phyloP scores from a whole-genome alignment of 208 protist genomes.

The Leishmania lainsoni region DNA sequence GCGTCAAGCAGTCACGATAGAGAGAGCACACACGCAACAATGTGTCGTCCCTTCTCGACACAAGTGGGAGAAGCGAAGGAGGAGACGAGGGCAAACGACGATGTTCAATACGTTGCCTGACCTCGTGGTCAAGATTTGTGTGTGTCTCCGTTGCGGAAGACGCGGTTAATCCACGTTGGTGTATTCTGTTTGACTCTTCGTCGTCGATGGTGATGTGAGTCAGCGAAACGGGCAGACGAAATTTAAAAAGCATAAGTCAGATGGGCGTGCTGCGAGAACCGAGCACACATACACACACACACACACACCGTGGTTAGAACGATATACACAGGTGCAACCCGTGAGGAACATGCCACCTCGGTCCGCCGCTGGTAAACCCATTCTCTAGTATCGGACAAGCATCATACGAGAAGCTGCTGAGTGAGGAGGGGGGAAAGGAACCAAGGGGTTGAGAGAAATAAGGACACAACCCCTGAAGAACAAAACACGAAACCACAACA shows the following conservation, averaged over 20 bases:
- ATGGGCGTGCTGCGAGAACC: no score
- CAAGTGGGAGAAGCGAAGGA: slow-evolving; percentile 13
- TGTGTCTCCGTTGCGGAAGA: not conserved
- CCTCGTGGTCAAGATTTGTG: not conserved
- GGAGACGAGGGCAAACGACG: slow-evolving; percentile 11
- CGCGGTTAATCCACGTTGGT: not conserved
- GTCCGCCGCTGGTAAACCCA: not conserved
- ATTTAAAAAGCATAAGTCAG: no score
- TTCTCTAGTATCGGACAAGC: not conserved
- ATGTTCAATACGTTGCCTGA: not conserved
- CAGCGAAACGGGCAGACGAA: no score
- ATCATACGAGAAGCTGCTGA: not conserved
- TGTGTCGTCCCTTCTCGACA: not conserved
- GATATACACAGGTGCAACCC: not conserved
- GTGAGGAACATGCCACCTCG: not conserved
- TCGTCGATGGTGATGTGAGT: no score
- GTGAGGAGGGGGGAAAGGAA: not conserved
- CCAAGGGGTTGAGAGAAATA: not conserved
- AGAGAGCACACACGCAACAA: not conserved
- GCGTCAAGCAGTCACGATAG: not conserved
- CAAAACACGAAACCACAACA: no score
- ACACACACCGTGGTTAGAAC: not conserved
- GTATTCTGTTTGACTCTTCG: no score
- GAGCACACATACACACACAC: no score
- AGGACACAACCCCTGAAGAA: not conserved